Evolutionary conservation across 73 alveolate genomes (phyloP), one percentile per base, ranked within the genome.

Genomic region (Paraurostyla sp.): DNA sequence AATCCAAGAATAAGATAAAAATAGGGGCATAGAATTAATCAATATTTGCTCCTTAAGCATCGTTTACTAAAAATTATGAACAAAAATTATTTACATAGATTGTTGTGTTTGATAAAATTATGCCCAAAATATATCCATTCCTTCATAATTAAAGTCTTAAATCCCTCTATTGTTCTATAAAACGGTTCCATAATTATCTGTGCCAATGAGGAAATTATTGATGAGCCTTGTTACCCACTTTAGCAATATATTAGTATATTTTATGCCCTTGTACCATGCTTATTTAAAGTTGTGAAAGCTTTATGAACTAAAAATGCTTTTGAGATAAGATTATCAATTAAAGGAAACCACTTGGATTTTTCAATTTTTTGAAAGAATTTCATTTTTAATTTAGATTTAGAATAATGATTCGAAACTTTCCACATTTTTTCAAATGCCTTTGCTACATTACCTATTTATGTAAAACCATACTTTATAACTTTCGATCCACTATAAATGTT

Each of bases 181-280:
- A 88, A 95, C 0, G 99, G 99, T 73, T 98, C 99, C 42, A 98
- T 76, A 76, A 97, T 91, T 45, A 98, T 48, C 76, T 97, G 93
- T 3, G 98, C 92, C 20, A 97, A 82, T 54, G 98, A 57, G 0
- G 95, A 96, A 18, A 98, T 85, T 88, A 97, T 92, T 7, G 99
- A 93, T 0, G 99, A 97, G 76, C 99, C 94, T 94, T 95, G 99
- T 98, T 99, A 96, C 15, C 99, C 99, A 92, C 93, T 99, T 75
- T 96, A 73, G 83, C 99, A 98, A 92, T 98, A 99, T 60, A 98
- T 97, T 22, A 98, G 90, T 1, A 93, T 97, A 89, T 89, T 94
- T 45, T 86, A 29, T 60, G 78, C 22, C 7, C 9, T 16, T 62
- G 58, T 87, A 25, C 92, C 90, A 22, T 91, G 36, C 22, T 32